Evolutionary conservation across 805 yeast species (phyloP), one percentile per base, ranked within the genome.

Genomic region (Yamadazyma scolyti): DNA sequence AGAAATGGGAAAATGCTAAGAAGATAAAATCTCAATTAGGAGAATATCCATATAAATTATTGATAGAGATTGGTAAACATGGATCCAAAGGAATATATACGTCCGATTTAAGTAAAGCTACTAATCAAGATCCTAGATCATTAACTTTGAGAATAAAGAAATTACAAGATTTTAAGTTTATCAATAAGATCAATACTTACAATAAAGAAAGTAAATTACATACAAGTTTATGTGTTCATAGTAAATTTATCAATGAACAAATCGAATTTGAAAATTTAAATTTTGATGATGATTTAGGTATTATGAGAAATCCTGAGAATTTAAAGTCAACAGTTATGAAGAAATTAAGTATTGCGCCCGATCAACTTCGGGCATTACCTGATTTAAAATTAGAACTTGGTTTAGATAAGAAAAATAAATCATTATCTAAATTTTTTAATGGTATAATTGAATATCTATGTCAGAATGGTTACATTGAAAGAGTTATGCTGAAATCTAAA

Each of bases 81-180:
- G 77, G 77, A 15, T 56, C 63, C 0, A 44, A 52, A 1, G 93
- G 93, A 7, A 73, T 82, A 10, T 65, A 73, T 28, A 73, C 89
- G 0, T 58, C 75, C 18, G 76, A 74, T 16, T 58, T 82, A 36
- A 72, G 79, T 2, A 57, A 60, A 23, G 62, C 57, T 12, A 73
- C 88, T 0, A 73, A 73, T 6, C 93, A 82, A 53, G 93, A 82
- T 45, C 73, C 79, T 11, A 66, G 90, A 40, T 79, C 88, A 36
- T 61, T 81, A 23, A 77, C 88, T 0, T 64, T 76, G 1, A 65
- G 93, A 43, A 59, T 81, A 31, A 76, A 73, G 44, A 66, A 68
- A 25, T 56, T 82, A 12, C 74, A 68, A 35, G 72, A 65, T 6
- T 50, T 64, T 21, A 75, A 73, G 13, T 54, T 78, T 11, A 68